phyloP scores from a whole-genome alignment of 2,329 filamentous ascomycete species.

The Botrytis porri region DNA sequence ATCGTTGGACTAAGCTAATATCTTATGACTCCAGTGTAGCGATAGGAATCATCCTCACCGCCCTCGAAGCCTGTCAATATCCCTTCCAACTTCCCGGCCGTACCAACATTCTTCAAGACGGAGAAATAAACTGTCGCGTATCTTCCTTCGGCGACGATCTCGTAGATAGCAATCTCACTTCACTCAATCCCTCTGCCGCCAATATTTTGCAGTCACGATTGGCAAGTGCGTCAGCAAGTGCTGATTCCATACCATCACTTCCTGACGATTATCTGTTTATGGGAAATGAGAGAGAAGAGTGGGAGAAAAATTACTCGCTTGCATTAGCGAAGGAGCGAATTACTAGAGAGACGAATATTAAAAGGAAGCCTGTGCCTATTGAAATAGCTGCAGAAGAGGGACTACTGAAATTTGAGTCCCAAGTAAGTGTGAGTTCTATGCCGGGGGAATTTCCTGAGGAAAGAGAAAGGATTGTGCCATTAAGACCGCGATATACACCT shows the following conservation, averaged over 20 bases:
- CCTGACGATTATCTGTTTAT: constrained; percentile 20
- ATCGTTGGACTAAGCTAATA: neutral
- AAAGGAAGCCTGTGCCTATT: constrained; percentile 24
- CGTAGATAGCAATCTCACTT: constrained; percentile 25
- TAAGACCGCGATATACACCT: constrained; percentile 17
- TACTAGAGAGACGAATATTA: constrained; percentile 18
- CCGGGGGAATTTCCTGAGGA: constrained; percentile 18
- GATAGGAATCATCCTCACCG: constrained; percentile 30
- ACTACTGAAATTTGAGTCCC: constrained; percentile 12
- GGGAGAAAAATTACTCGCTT: constrained; percentile 10
- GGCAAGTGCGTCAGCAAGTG: neutral
- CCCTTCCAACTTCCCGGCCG: constrained; percentile 28
- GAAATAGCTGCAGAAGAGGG: neutral
- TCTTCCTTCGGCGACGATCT: constrained; percentile 27
- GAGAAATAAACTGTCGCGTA: constrained; percentile 24
- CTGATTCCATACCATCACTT: constrained; percentile 20
- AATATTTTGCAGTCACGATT: constrained; percentile 8
- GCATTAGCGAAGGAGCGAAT: constrained; percentile 3
- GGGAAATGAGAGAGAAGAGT: constrained; percentile 17
- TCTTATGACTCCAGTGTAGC: constrained; percentile 22
- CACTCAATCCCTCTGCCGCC: constrained; percentile 15
- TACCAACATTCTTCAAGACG: constrained; percentile 2
- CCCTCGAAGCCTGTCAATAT: constrained; percentile 32
- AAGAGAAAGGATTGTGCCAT: constrained; percentile 21
- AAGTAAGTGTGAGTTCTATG: constrained; percentile 9